Base-by-base conservation (phyloP, 2,329 filamentous ascomycete species). In the Cyanodermella asteris region DNA sequence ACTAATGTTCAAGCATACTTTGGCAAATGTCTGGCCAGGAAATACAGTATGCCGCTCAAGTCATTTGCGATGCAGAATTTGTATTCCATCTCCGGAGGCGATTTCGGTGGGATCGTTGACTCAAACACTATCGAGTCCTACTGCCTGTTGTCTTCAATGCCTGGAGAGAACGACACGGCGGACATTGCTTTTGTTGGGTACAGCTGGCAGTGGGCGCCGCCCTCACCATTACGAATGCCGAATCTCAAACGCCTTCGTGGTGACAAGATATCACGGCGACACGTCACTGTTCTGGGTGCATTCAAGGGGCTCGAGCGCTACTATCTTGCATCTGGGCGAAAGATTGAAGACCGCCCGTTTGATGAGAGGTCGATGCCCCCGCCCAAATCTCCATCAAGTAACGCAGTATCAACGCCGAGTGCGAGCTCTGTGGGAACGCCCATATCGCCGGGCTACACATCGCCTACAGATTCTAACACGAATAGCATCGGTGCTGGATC, bases 61-160 rank as follows among this genome's bases (percentile, higher is more conserved):
- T 59, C 57, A 25, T 28, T 70, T 4, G 53, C 51, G 0, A 37
- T 70, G 8, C 58, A 66, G 32, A 71, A 72, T 33, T 46, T 68
- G 18, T 68, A 64, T 33, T 56, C 62, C 0, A 49, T 54, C 2
- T 58, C 64, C 31, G 48, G 49, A 2, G 47, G 51, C 9, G 54
- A 55, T 7, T 49, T 63, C 24, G 44, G 53, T 5, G 18, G 46
- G 1, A 44, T 56, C 1, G 42, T 62, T 8, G 50, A 64, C 24
- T 33, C 42, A 0, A 28, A 37, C 1, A 36, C 29, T 0, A 36
- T 61, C 8, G 46, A 57, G 29, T 55, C 63, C 22, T 31, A 65
- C n/a, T 60, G 56, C 1, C 44, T 62, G 15, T 46, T 72, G 18
- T 64, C 59, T 35, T 53, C 48, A n/a, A 52, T 58, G 32, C 55